These are phyloP conservation scores for Cryptococcus wingfieldii DNA, from an alignment of 1,284 basidiomycete genomes.

Conservation along the genomic window DNA sequence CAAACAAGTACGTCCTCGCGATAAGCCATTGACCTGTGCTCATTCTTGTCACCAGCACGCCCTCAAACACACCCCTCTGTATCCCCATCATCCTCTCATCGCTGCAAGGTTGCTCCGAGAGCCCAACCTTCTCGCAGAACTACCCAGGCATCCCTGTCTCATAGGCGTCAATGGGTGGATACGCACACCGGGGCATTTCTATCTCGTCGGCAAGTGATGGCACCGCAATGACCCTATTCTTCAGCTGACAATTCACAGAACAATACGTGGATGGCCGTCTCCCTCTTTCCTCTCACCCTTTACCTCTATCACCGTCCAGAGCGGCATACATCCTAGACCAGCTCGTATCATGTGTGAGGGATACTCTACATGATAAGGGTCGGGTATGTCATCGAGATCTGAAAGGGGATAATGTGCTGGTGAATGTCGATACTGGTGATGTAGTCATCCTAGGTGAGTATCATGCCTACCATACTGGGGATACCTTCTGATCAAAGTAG, in stretches of 20 bases:
- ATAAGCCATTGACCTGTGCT: background rate
- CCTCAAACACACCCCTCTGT: conserved; percentile 57
- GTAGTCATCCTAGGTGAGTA: conserved; percentile 49
- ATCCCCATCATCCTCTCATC: conserved; percentile 57
- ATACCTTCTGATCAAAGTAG: conserved; percentile 21
- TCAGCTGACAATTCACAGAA: conserved; percentile 17
- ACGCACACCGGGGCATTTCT: conserved; percentile 56
- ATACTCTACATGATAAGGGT: conserved; percentile 53
- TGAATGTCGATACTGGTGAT: conserved; percentile 44
- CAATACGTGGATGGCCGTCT: conserved; percentile 32
- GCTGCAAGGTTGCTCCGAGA: conserved; percentile 55
- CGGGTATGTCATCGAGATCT: conserved; percentile 57
- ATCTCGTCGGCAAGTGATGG: conserved; percentile 52
- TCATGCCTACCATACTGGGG: background rate
- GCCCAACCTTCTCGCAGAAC: conserved; percentile 54
- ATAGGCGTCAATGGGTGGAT: conserved; percentile 55
- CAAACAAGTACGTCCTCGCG: conserved; percentile 30
- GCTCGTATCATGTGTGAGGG: conserved; percentile 53
- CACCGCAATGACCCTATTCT: background rate
- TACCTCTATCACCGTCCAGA: conserved; percentile 49
- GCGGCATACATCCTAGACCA: conserved; percentile 54
- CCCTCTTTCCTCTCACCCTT: conserved; percentile 28
- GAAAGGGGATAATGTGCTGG: conserved; percentile 51
- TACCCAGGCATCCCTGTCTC: conserved; percentile 56
- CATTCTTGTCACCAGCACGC: conserved; percentile 47